phyloP scores from a whole-genome alignment of 768 basidiomycete genomes.

The Amyloporia xantha region DNA sequence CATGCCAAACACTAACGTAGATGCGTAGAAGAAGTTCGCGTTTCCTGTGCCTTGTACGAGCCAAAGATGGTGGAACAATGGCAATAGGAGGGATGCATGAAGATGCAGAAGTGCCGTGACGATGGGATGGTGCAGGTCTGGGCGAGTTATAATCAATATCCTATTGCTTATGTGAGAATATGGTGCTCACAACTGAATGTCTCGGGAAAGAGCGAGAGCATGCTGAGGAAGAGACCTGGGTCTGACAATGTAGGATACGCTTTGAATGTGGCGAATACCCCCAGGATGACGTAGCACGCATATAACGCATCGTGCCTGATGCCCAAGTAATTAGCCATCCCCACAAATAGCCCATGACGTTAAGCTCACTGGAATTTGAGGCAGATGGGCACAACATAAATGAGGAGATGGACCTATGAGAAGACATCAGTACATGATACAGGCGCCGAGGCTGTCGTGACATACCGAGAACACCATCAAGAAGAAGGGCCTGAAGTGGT shows the following conservation, averaged over 20 bases:
- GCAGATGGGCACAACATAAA: constrained; percentile 79
- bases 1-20: constrained; percentile 88
- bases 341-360: background rate
- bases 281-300: constrained; percentile 67
- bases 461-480: constrained; percentile 87
- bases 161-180: background rate
- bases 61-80: constrained; percentile 91
- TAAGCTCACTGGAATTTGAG: constrained; percentile 74
- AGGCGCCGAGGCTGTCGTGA: background rate
- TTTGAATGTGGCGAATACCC: constrained; percentile 81
- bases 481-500: constrained; percentile 95
- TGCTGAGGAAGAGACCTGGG: constrained; percentile 76
- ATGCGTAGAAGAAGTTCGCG: constrained; percentile 97
- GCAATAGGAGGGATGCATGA: constrained; percentile 80
- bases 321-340: background rate
- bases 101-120: constrained; percentile 77
- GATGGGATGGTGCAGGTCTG: constrained; percentile 82
- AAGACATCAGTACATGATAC: background rate
- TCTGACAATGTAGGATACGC: constrained; percentile 90
- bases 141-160: background rate
- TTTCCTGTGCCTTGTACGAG: constrained; percentile 88
- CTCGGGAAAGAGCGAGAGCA: constrained; percentile 81
- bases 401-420: constrained; percentile 68
- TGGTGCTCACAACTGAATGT: constrained; percentile 65
- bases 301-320: constrained; percentile 79